A percentile compares a stretch with the other conserved stretches of the same genome.
These are phyloP conservation scores for Microbotryum saponariae DNA, from an alignment of 1,284 basidiomycete genomes.

Conservation along the genomic window DNA sequence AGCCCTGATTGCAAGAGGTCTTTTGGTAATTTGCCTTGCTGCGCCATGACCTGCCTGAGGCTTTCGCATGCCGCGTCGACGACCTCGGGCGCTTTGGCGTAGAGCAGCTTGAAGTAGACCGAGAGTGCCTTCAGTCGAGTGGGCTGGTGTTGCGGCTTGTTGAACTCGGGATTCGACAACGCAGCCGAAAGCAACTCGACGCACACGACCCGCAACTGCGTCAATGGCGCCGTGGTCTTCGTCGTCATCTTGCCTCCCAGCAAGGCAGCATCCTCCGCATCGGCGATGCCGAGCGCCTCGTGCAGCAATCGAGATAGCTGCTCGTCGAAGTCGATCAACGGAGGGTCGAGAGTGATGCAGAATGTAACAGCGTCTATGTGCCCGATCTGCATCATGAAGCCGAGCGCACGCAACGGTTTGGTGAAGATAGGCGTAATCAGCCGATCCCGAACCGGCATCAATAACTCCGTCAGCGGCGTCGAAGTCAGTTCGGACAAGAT, in stretches of 20 bases:
- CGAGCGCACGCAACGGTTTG: constrained; percentile 92
- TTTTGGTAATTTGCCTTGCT: constrained; percentile 88
- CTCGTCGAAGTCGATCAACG: constrained; percentile 43
- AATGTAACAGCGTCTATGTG: constrained; percentile 97
- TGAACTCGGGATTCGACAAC: constrained; percentile 90
- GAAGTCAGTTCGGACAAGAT: constrained; percentile 69
- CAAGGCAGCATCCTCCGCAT: constrained; percentile 83
- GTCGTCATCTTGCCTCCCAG: constrained; percentile 60
- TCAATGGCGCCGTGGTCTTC: constrained; percentile 74
- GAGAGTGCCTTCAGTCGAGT: constrained; percentile 63
- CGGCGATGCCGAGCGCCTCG: constrained; percentile 89
- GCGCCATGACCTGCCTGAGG: constrained; percentile 76
- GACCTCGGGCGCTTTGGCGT: constrained; percentile 85
- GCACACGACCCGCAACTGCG: constrained; percentile 88
- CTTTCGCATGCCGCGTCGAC: constrained; percentile 95
- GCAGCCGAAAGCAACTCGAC: constrained; percentile 88
- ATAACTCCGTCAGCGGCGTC: constrained; percentile 65
- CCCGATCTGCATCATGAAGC: constrained; percentile 93
- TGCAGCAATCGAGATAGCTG: constrained; percentile 77
- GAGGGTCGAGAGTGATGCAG: constrained; percentile 49
- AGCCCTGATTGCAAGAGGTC: constrained; percentile 92
- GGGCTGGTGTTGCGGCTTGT: constrained; percentile 58
- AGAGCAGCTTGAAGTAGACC: constrained; percentile 98
- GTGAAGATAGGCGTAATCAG: constrained; percentile 85
- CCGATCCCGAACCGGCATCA: constrained; percentile 78